Evolutionary conservation across 352 stramenopile genomes (phyloP), one percentile per base, ranked within the genome.

Genomic region (Phytophthora foliorum): DNA sequence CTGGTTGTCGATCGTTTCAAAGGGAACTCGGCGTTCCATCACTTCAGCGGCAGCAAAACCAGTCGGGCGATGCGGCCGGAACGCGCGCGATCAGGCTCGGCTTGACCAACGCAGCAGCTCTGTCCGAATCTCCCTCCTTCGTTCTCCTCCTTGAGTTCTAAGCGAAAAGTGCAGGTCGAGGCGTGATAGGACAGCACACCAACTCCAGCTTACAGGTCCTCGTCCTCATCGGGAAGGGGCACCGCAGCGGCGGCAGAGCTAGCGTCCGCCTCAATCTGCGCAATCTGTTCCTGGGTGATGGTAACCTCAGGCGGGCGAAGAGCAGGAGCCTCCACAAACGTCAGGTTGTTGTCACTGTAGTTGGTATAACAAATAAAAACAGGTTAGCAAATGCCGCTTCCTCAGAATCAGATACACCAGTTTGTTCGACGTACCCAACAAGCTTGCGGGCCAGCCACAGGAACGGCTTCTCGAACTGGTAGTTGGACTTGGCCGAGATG

Each of bases 381-480:
- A 50, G 54, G 46, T 61, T 7, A 72, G 19, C n/a, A 42, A 54
- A 59, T 24, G 57, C 14, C 34, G 22, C 6, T 19, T 0, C 5
- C 55, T 24, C 19, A 0, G 36, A 7, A 22, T 24, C 34, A 60
- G 39, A 7, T 9, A 38, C 4, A 8, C 27, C 11, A 9, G 24
- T 7, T 2, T 36, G 0, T 19, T 41, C 13, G 32, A 82, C 88
- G 74, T 84, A 96, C 88, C 97, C 97, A 50, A 97, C 92, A 73
- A 99, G 91, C 90, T 99, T 99, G 72, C 98, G 95, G 21, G 98
- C 98, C 31, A 99, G 87, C 98, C 98, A 99, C 62, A 99, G 86
- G 88, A 99, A 99, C 49, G 98, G 98, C 91, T 99, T 99, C 88
- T 99, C 98, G 79, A 99, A 99, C 91, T 99, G 99, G 90, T 99